phyloP scores from a whole-genome alignment of 179 eudicot genomes.

The Carnegiea gigantea region DNA sequence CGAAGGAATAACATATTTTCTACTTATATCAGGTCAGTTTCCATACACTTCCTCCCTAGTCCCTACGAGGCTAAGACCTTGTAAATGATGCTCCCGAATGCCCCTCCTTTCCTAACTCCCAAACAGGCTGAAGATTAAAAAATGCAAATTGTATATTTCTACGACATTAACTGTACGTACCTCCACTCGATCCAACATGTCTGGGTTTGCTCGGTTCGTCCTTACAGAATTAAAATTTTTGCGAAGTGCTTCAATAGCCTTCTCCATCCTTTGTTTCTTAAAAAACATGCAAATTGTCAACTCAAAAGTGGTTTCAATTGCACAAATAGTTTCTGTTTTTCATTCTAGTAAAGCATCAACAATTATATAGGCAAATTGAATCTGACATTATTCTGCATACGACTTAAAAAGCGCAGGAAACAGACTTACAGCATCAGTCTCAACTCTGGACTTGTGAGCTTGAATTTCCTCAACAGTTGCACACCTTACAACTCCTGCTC shows the following conservation, averaged over 20 bases:
- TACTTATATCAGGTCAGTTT: background rate
- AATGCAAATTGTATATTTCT: background rate
- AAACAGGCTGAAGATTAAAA: background rate
- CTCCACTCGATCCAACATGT: slow-evolving; percentile 88
- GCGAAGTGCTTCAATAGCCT: slow-evolving; percentile 73
- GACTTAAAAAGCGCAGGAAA: background rate
- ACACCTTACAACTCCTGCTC: slow-evolving; percentile 56
- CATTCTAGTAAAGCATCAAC: background rate
- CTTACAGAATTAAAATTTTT: slow-evolving; percentile 82
- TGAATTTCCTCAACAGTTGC: slow-evolving; percentile 96
- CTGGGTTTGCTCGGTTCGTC: slow-evolving; percentile 85
- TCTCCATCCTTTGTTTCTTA: slow-evolving; percentile 97
- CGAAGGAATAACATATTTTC: background rate
- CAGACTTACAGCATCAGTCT: slow-evolving; percentile 67
- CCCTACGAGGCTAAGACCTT: background rate
- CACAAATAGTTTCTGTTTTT: background rate
- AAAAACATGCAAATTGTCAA: slow-evolving; percentile 12
- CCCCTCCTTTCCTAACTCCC: slow-evolving; percentile 3
- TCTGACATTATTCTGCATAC: background rate
- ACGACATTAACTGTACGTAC: slow-evolving; percentile 31
- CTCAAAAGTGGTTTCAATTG: background rate
- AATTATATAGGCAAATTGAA: background rate
- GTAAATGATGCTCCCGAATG: background rate
- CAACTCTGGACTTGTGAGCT: slow-evolving; percentile 81
- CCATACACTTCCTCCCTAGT: background rate